Percentiles rank a stretch among this genome's conserved stretches.
Evolutionary conservation across 2,329 filamentous ascomycete genomes (phyloP).

Genomic region (Trichoderma oligosporum): DNA sequence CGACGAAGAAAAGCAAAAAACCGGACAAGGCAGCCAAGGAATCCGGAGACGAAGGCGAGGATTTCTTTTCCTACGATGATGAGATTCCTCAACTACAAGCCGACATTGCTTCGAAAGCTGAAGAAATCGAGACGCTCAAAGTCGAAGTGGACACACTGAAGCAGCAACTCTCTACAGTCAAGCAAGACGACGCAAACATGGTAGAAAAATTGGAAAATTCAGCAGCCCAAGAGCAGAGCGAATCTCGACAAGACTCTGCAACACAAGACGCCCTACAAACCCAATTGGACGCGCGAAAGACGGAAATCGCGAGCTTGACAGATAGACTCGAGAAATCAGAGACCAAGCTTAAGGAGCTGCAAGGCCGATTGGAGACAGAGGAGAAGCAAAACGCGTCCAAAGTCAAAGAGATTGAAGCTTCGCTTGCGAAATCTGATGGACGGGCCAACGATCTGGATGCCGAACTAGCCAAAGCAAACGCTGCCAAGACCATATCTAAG

Average conservation of each 20-base stretch:
- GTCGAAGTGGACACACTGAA: constrained; percentile 64
- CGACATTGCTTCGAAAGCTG: constrained; percentile 65
- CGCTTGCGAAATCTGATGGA: constrained; percentile 36
- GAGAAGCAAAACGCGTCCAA: constrained; percentile 32
- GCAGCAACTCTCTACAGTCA: constrained; percentile 65
- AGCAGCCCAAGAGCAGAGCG: constrained; percentile 59
- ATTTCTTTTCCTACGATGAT: constrained; percentile 89
- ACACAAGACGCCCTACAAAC: constrained; percentile 46
- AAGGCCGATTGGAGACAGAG: constrained; percentile 36
- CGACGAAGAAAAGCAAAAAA: constrained; percentile 43
- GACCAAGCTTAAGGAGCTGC: constrained; percentile 43
- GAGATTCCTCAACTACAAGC: constrained; percentile 79
- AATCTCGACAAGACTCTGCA: constrained; percentile 40
- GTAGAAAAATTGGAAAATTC: constrained; percentile 64
- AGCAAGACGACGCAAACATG: constrained; percentile 66
- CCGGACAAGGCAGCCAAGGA: constrained; percentile 25
- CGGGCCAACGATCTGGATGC: constrained; percentile 38
- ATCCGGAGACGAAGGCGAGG: constrained; percentile 49
- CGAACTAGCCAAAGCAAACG: constrained; percentile 39
- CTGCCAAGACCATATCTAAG: constrained; percentile 41
- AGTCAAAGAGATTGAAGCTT: constrained; percentile 36
- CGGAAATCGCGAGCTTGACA: constrained; percentile 49
- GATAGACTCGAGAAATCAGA: constrained; percentile 45
- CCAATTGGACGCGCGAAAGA: constrained; percentile 46
- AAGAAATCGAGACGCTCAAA: constrained; percentile 68